phyloP scores from a whole-genome alignment of 2,329 filamentous ascomycete species.

The Zopfia rhizophila region DNA sequence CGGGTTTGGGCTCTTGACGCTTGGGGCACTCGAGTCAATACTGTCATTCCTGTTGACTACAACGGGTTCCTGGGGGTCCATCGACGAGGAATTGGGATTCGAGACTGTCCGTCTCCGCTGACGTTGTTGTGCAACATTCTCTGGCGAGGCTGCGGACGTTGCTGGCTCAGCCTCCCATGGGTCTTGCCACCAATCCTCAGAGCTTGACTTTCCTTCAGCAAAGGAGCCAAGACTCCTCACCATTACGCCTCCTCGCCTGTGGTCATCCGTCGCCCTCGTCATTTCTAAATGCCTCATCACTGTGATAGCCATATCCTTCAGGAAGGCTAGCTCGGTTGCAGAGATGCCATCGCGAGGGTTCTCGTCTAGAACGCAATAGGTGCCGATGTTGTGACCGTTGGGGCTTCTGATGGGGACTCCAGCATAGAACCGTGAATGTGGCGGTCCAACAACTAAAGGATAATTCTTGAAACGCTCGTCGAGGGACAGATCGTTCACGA shows the following conservation, averaged over 20 bases:
- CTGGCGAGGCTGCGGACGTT: slow-evolving; percentile 21
- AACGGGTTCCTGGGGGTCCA: slow-evolving; percentile 24
- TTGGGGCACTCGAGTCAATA: slow-evolving; percentile 31
- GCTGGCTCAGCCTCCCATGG: slow-evolving; percentile 38
- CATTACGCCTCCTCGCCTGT: slow-evolving; percentile 64
- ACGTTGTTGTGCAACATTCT: slow-evolving; percentile 28
- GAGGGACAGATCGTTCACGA: slow-evolving; percentile 44
- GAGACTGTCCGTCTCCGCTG: slow-evolving; percentile 30
- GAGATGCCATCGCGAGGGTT: slow-evolving; percentile 63
- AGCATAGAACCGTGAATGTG: slow-evolving; percentile 61
- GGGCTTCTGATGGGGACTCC: slow-evolving; percentile 70
- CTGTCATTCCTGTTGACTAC: slow-evolving; percentile 30
- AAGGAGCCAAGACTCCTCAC: slow-evolving; percentile 55
- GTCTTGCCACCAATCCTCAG: slow-evolving; percentile 47
- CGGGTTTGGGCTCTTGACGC: slow-evolving; percentile 24
- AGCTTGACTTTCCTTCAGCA: slow-evolving; percentile 47
- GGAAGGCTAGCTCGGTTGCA: slow-evolving; percentile 61
- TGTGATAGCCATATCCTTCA: slow-evolving; percentile 65
- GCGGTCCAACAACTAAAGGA: slow-evolving; percentile 44
- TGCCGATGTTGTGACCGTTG: slow-evolving; percentile 68
- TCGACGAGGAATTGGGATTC: slow-evolving; percentile 12
- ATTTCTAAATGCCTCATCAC: slow-evolving; percentile 71
- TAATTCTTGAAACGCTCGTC: slow-evolving; percentile 52
- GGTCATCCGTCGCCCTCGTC: slow-evolving; percentile 63
- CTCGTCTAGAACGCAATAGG: slow-evolving; percentile 69